A percentile compares a stretch with the other conserved stretches of the same genome.
Conservation (phyloP, 2,329 filamentous ascomycete genomes). For the Neoscytalidium dimidiatum region DNA sequence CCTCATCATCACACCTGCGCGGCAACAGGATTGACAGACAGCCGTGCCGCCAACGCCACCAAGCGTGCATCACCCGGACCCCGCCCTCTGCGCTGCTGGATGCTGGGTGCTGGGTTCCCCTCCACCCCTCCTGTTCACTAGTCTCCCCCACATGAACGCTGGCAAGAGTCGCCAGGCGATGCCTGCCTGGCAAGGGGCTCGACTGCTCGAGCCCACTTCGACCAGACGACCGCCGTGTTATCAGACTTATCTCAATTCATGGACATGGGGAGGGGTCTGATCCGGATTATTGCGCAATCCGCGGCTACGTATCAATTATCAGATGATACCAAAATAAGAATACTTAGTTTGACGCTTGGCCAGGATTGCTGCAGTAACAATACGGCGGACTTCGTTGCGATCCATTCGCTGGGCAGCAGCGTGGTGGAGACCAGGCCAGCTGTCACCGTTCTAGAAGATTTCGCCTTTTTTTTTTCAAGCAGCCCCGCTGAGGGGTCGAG, state of each 20-base stretch:
- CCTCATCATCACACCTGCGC: no score
- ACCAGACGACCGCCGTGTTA: background rate
- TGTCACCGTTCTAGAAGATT: slow-evolving; percentile 10
- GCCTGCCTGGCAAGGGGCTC: background rate
- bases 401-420: background rate
- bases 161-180: background rate
- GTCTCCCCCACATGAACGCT: background rate
- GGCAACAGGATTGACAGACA: background rate
- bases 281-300: slow-evolving; percentile 8
- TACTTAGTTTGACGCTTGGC: background rate
- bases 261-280: background rate
- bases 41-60: background rate
- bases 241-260: background rate
- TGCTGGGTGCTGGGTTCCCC: no score
- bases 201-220: background rate
- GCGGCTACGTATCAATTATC: slow-evolving; percentile 16
- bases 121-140: slow-evolving; percentile 7
- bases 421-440: slow-evolving; percentile 7
- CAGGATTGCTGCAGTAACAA: background rate
- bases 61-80: slow-evolving; percentile 11
- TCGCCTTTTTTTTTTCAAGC: background rate
- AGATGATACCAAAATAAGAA: slow-evolving; percentile 15
- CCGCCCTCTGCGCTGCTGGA: background rate
- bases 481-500: slow-evolving; percentile 11
- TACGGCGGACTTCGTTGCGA: slow-evolving; percentile 10